Evolutionary conservation across 345 rosid genomes (phyloP).

Genomic region (Populus euphratica): DNA sequence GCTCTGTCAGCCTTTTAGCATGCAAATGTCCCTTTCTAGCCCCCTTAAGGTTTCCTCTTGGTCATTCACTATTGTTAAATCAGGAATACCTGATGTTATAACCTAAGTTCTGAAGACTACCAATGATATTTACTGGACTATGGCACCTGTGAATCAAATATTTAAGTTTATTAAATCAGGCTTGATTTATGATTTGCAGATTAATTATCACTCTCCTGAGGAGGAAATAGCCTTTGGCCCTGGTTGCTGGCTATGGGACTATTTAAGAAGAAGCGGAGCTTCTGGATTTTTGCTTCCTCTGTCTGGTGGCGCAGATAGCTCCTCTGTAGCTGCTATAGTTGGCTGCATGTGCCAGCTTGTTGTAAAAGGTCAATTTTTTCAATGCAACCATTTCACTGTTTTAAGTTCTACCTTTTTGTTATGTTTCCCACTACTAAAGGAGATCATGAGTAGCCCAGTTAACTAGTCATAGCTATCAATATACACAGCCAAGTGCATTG

Average conservation of each 20-base stretch:
- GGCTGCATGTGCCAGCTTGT: conserved; percentile 99
- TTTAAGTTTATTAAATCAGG: conserved; percentile 6
- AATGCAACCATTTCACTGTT: background rate
- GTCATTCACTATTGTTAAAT: background rate
- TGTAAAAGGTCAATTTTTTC: conserved; percentile 57
- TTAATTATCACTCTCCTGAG: conserved; percentile 75
- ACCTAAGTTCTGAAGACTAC: background rate
- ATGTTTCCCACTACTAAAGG: background rate
- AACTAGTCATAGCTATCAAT: background rate
- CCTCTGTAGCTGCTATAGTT: conserved; percentile 96
- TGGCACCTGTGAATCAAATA: background rate
- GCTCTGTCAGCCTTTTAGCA: conserved; percentile 68
- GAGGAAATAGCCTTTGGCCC: conserved; percentile 98
- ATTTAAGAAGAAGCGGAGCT: conserved; percentile 94
- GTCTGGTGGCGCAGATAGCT: conserved; percentile 97
- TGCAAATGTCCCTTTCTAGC: conserved; percentile 62
- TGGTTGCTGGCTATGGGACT: conserved; percentile 98
- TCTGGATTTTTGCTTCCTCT: conserved; percentile 97
- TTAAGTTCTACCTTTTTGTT: background rate
- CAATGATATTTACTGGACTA: background rate
- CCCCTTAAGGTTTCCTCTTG: conserved; percentile 56
- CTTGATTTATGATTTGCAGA: conserved; percentile 36
- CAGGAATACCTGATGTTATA: background rate
- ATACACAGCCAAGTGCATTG: background rate
- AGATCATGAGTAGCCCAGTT: background rate